A percentile compares a stretch with the other conserved stretches of the same genome.
phyloP scores from a whole-genome alignment of 352 stramenopile genomes.

The Thraustochytrium sp. region DNA sequence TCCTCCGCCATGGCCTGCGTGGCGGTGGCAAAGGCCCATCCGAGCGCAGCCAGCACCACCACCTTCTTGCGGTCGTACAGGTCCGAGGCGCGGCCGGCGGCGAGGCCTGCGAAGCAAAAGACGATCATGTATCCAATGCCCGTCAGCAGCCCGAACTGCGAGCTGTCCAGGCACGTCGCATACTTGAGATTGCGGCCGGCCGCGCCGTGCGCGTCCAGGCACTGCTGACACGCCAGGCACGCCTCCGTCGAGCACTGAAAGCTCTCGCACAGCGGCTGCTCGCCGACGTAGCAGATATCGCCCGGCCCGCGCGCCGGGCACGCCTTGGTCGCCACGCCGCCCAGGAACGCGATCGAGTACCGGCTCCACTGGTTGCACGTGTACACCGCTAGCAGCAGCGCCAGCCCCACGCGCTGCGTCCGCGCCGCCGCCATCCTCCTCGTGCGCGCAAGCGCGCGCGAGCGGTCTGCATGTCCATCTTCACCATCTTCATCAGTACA shows the following conservation, averaged over 20 bases:
- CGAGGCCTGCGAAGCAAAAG: conserved; percentile 50
- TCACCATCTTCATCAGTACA: too few species aligned
- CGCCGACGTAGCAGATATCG: background rate
- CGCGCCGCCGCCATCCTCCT: background rate
- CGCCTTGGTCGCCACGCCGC: conserved; percentile 43
- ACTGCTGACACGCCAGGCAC: conserved; percentile 4
- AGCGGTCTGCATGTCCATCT: too few species aligned
- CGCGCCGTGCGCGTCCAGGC: conserved; percentile 43
- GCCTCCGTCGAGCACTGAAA: conserved; percentile 15
- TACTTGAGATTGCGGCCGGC: conserved; percentile 47
- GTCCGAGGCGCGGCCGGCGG: conserved; percentile 51
- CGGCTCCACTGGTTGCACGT: conserved; percentile 50
- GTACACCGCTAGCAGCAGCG: conserved; percentile 15
- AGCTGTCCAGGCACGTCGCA: conserved; percentile 45
- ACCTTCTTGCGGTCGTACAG: conserved; percentile 48
- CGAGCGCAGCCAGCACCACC: conserved; percentile 43
- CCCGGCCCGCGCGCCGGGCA: background rate
- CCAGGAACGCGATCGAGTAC: conserved; percentile 54
- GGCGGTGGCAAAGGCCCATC: conserved; percentile 47
- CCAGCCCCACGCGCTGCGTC: background rate
- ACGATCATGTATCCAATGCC: conserved; percentile 51
- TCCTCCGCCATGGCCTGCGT: conserved; percentile 45
- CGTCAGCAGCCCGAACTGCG: conserved; percentile 51
- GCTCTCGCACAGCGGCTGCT: background rate
- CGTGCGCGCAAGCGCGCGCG: too few species aligned